A percentile compares a stretch with the other conserved stretches of the same genome.
Evolutionary conservation across 306 rosid genomes (phyloP).

Genomic region (Astragalus membranaceus): DNA sequence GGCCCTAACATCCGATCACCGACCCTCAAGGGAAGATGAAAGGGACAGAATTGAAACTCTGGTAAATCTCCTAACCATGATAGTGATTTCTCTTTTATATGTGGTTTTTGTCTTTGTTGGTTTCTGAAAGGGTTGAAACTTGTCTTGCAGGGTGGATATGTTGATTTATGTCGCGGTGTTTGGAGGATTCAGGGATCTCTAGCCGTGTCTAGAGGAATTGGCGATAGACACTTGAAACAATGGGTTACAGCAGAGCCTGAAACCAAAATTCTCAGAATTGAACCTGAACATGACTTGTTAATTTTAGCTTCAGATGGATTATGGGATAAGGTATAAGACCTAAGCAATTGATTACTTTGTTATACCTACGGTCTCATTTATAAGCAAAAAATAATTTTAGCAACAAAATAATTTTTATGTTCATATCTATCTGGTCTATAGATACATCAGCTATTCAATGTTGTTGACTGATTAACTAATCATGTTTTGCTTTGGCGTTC

Average conservation of each 20-base stretch:
- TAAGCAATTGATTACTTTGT: background rate
- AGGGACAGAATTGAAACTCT: slow-evolving; percentile 59
- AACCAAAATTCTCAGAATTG: slow-evolving; percentile 53
- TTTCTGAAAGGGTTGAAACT: slow-evolving; percentile 14
- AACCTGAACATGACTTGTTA: slow-evolving; percentile 69
- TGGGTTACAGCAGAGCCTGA: slow-evolving; percentile 94
- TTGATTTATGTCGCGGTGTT: slow-evolving; percentile 73
- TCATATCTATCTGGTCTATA: too few relatives aligned
- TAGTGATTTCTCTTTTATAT: background rate
- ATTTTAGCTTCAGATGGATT: slow-evolving; percentile 93
- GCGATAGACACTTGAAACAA: slow-evolving; percentile 69
- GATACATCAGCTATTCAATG: too few relatives aligned
- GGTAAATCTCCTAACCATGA: slow-evolving; percentile 34
- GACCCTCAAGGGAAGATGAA: slow-evolving; percentile 84
- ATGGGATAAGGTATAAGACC: slow-evolving; percentile 81
- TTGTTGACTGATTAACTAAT: background rate
- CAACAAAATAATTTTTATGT: too few relatives aligned
- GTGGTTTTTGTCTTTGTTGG: background rate
- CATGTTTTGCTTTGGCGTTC: background rate
- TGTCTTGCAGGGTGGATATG: slow-evolving; percentile 79
- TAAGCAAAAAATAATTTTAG: too few relatives aligned
- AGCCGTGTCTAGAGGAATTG: slow-evolving; percentile 86
- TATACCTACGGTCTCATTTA: background rate
- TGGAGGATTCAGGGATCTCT: slow-evolving; percentile 93
- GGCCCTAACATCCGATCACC: slow-evolving; percentile 85